Evolutionary conservation across 169 alveolate species (phyloP), one percentile per base, ranked within the genome.

Genomic region (Perkinsus chesapeaki): DNA sequence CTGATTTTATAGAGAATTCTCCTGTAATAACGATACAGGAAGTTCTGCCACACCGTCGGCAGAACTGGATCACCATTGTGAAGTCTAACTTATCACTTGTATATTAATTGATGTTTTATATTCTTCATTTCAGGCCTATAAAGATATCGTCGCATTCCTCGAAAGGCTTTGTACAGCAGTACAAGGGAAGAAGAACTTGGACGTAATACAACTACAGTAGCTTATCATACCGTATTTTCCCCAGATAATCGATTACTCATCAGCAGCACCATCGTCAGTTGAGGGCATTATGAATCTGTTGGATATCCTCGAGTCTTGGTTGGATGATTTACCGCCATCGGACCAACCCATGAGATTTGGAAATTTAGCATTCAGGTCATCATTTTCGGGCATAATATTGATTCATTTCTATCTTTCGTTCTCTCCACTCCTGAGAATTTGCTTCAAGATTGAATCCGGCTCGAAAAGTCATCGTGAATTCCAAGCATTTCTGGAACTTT

Each of bases 341-440:
- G 93, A 96, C 34, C 95, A 96, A 39, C 97, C 96, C 48, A 96
- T 95, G 96, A 94, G 98, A 82, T 96, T 96, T 92, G 98, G 98
- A 39, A 96, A 96, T 91, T 95, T 96, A 94, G 96, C 97, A 20
- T 96, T 95, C 91, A 95, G 95, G 60, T 43, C 5, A 43, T n/a
- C n/a, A 43, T 43, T 9, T 9, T 43, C 60, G 60, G 60, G 16
- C 5, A 43, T 9, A 43, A 43, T n/a, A n/a, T n/a, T n/a, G n/a
- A n/a, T n/a, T n/a, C n/a, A n/a, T n/a, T n/a, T n/a, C n/a, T n/a
- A n/a, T n/a, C n/a, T n/a, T n/a, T n/a, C n/a, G n/a, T n/a, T n/a
- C n/a, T n/a, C n/a, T n/a, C n/a, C n/a, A n/a, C n/a, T n/a, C n/a
- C n/a, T n/a, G n/a, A n/a, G n/a, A 43, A 43, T 43, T 43, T 43